Conservation (phyloP, 768 basidiomycete species). For the Auricularia sp. region DNA sequence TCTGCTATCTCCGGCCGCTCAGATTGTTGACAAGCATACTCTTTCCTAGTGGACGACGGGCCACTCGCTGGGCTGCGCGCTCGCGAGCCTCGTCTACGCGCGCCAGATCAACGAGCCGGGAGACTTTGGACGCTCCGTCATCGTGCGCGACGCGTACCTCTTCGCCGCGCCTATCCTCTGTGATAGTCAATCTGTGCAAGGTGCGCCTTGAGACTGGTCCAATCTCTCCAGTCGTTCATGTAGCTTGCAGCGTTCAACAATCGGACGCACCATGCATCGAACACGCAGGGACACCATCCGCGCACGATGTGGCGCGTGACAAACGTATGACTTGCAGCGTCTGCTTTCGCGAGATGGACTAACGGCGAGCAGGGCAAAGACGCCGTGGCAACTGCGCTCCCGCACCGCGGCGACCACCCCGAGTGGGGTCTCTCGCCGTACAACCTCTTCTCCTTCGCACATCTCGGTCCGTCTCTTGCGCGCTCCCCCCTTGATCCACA, state of each 20-base stretch:
- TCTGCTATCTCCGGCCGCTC: background rate
- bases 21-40: no score
- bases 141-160: slow-evolving; percentile 12
- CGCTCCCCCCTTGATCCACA: background rate
- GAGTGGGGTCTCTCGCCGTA: slow-evolving; percentile 10
- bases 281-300: slow-evolving; percentile 3
- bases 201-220: background rate
- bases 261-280: slow-evolving; percentile 10
- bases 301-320: slow-evolving; percentile 13
- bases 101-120: slow-evolving; percentile 10
- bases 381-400: slow-evolving; percentile 9
- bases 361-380: slow-evolving; percentile 6
- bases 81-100: slow-evolving; percentile 13
- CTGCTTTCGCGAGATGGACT: background rate
- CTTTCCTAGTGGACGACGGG: slow-evolving; percentile 10
- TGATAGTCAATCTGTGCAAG: slow-evolving; percentile 11
- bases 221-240: background rate
- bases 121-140: slow-evolving; percentile 7
- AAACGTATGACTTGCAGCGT: slow-evolving; percentile 1
- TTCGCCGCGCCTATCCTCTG: slow-evolving; percentile 14
- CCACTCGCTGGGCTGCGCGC: slow-evolving; percentile 12
- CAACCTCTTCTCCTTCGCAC: slow-evolving; percentile 10
- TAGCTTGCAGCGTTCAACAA: slow-evolving; percentile 10
- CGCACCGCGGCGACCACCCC: slow-evolving; percentile 9
- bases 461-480: background rate